A percentile compares a stretch with the other conserved stretches of the same genome.
Conservation (phyloP, 371 early-diverging fungal species). For the Syncephalastrum sp. region DNA sequence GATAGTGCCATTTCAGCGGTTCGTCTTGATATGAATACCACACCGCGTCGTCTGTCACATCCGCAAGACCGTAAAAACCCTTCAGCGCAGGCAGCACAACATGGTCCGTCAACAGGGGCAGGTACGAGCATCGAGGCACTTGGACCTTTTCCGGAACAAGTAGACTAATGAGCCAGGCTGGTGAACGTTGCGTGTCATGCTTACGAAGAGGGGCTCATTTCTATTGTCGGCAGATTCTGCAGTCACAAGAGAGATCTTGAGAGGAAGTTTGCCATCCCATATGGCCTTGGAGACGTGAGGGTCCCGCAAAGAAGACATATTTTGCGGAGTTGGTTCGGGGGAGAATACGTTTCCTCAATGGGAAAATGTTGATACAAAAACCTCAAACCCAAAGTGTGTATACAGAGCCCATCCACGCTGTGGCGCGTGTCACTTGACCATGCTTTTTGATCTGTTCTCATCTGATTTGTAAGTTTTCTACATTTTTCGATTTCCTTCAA, state of each 20-base stretch:
- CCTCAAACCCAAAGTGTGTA: no score
- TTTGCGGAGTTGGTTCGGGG: no score
- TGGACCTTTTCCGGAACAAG: constrained; percentile 8
- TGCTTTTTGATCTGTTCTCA: neutral
- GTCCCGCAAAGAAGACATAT: no score
- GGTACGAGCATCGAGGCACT: constrained; percentile 58
- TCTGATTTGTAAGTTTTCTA: neutral
- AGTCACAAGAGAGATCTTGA: constrained; percentile 47
- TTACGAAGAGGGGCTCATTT: constrained; percentile 54
- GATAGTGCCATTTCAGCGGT: constrained; percentile 80
- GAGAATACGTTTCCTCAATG: no score
- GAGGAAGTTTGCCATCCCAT: constrained; percentile 61
- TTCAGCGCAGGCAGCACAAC: constrained; percentile 35
- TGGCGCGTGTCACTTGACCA: neutral
- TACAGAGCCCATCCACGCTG: no score
- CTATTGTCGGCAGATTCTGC: constrained; percentile 29
- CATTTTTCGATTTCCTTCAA: neutral
- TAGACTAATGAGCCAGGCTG: neutral
- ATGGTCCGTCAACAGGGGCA: constrained; percentile 56
- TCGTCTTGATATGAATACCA: constrained; percentile 67
- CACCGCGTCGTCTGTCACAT: constrained; percentile 28
- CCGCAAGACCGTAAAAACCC: no score
- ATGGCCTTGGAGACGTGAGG: constrained; percentile 32
- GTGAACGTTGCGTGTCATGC: constrained; percentile 1
- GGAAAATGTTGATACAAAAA: no score